A percentile compares a stretch with the other conserved stretches of the same genome.
These are phyloP conservation scores for Rhynchosporium agropyri DNA, from an alignment of 2,329 filamentous ascomycete species.

Conservation along the genomic window DNA sequence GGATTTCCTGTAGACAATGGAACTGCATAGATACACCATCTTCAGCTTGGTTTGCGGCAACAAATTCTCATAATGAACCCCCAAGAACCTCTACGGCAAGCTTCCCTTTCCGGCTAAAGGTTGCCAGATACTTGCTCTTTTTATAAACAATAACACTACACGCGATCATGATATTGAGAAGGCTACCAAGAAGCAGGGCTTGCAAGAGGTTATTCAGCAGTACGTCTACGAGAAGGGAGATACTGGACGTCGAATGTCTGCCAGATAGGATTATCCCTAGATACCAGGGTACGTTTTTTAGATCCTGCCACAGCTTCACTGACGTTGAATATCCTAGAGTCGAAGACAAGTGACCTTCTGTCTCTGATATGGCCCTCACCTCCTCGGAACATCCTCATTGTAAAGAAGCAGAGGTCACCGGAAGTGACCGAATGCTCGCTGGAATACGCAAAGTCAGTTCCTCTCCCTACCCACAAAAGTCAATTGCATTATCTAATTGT, in stretches of 20 bases:
- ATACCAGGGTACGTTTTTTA: slow-evolving; percentile 59
- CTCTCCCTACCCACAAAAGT: not conserved
- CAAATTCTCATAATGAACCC: slow-evolving; percentile 23
- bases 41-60: slow-evolving; percentile 8
- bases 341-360: slow-evolving; percentile 60
- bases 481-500: slow-evolving; percentile 23
- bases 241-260: slow-evolving; percentile 54
- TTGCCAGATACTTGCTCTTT: slow-evolving; percentile 20
- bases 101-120: slow-evolving; percentile 25
- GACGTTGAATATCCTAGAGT: slow-evolving; percentile 48
- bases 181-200: slow-evolving; percentile 18
- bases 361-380: slow-evolving; percentile 69
- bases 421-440: slow-evolving; percentile 43
- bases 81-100: slow-evolving; percentile 17
- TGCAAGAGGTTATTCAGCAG: slow-evolving; percentile 50
- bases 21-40: slow-evolving; percentile 10
- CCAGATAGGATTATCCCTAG: slow-evolving; percentile 61
- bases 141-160: slow-evolving; percentile 17
- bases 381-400: slow-evolving; percentile 68
- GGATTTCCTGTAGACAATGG: slow-evolving; percentile 1
- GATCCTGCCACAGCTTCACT: slow-evolving; percentile 46
- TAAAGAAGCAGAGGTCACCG: slow-evolving; percentile 64
- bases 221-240: slow-evolving; percentile 49
- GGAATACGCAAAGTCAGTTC: slow-evolving; percentile 43
- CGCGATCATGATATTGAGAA: slow-evolving; percentile 29